phyloP scores from a whole-genome alignment of 345 rosid genomes.

The Eucalyptus curtisii region DNA sequence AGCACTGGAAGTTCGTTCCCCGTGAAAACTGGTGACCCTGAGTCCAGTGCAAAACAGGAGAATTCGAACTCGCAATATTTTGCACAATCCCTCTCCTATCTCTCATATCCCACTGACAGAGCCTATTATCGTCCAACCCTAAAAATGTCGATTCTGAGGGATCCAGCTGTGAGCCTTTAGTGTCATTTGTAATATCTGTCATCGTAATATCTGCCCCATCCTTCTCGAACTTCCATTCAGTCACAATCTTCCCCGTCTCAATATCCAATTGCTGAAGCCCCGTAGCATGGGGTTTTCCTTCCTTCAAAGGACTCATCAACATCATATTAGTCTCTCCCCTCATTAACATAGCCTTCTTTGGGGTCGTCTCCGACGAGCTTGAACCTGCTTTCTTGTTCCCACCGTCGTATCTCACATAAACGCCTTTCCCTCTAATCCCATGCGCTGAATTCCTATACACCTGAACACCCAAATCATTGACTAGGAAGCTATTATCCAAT shows the following conservation, averaged over 20 bases:
- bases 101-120: slow-evolving; percentile 98
- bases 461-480: slow-evolving; percentile 79
- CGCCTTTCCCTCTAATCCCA: slow-evolving; percentile 82
- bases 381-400: slow-evolving; percentile 21
- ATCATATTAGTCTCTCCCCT: slow-evolving; percentile 94
- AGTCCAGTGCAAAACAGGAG: slow-evolving; percentile 78
- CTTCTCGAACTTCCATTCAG: slow-evolving; percentile 84
- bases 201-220: slow-evolving; percentile 79
- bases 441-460: slow-evolving; percentile 56
- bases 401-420: slow-evolving; percentile 44
- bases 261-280: slow-evolving; percentile 85
- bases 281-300: slow-evolving; percentile 53
- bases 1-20: slow-evolving; percentile 95
- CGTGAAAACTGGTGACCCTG: slow-evolving; percentile 94
- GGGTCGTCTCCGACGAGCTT: slow-evolving; percentile 24
- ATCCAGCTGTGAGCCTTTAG: slow-evolving; percentile 82
- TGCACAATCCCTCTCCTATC: slow-evolving; percentile 77
- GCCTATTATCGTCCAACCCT: slow-evolving; percentile 88
- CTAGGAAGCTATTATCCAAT: slow-evolving; percentile 83
- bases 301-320: slow-evolving; percentile 83
- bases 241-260: slow-evolving; percentile 79
- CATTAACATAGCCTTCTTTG: slow-evolving; percentile 83
- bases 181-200: slow-evolving; percentile 83
- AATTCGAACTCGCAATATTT: slow-evolving; percentile 34
- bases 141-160: slow-evolving; percentile 87